Conservation (phyloP, 2,329 filamentous ascomycete species). For the Cladophialophora bantiana region DNA sequence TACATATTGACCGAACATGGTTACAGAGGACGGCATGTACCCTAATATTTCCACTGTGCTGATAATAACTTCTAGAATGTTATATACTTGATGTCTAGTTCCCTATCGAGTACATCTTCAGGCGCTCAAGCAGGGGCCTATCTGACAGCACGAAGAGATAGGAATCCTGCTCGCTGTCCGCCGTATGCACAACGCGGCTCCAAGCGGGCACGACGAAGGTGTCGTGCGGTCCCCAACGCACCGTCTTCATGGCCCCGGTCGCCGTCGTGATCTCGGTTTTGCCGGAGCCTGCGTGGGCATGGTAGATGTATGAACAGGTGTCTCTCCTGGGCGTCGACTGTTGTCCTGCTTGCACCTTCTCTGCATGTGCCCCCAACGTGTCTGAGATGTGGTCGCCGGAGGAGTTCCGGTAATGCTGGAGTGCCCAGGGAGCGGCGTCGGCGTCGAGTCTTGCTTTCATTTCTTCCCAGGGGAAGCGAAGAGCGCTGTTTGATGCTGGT, state of each 20-base stretch:
- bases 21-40: too few species aligned
- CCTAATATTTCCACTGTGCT: too few species aligned
- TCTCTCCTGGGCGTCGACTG: conserved; percentile 53
- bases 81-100: not conserved
- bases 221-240: conserved; percentile 58
- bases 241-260: conserved; percentile 43
- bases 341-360: conserved; percentile 49
- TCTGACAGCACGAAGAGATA: conserved; percentile 61
- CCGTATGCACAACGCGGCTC: conserved; percentile 57
- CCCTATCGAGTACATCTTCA: not conserved
- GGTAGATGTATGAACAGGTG: conserved; percentile 61
- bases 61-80: too few species aligned
- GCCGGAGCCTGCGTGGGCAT: conserved; percentile 59
- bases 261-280: conserved; percentile 13
- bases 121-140: conserved; percentile 54
- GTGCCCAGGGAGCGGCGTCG: conserved; percentile 39
- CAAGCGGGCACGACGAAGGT: conserved; percentile 64
- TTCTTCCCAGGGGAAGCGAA: conserved; percentile 57
- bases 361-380: conserved; percentile 58
- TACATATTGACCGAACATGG: too few species aligned
- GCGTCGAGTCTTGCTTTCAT: conserved; percentile 54
- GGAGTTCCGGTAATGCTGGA: conserved; percentile 44
- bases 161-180: conserved; percentile 45
- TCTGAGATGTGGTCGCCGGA: conserved; percentile 43
- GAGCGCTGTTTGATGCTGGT: not conserved